A percentile compares a stretch with the other conserved stretches of the same genome.
Conservation (phyloP, 139 green algal species). For the Protoeuglena noctilucae region DNA sequence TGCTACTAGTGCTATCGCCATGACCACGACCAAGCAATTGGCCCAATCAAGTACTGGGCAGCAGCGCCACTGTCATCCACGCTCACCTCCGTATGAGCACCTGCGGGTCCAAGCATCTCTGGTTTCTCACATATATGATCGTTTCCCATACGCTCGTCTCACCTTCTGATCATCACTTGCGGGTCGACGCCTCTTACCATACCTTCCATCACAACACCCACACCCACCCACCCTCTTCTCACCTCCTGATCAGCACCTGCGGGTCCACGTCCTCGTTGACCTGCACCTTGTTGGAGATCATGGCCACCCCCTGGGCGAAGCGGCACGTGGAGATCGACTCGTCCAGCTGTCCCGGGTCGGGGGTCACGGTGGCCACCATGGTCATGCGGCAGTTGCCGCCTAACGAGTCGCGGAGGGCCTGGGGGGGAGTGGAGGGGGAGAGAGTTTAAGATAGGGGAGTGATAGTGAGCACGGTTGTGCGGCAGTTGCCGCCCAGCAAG, state of each 20-base stretch:
- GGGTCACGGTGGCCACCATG: constrained; percentile 57
- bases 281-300: constrained; percentile 56
- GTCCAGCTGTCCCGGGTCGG: constrained; percentile 31
- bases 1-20: too few species aligned
- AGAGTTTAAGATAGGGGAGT: too few species aligned
- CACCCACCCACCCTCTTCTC: background rate
- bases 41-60: constrained; percentile 6
- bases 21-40: constrained; percentile 4
- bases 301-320: constrained; percentile 78
- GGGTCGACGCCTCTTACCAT: too few species aligned
- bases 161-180: background rate
- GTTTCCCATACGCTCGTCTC: too few species aligned
- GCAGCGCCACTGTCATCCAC: too few species aligned
- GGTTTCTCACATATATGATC: too few species aligned
- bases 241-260: constrained; percentile 44
- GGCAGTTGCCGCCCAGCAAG: constrained; percentile 71
- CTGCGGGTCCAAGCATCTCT: too few species aligned
- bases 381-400: constrained; percentile 72
- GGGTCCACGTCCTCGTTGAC: constrained; percentile 85
- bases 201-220: background rate
- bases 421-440: too few species aligned
- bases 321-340: constrained; percentile 83
- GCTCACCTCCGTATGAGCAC: too few species aligned
- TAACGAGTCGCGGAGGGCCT: constrained; percentile 49
- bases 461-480: constrained; percentile 60